Evolutionary conservation across 257 asterid genomes (phyloP).

Genomic region (Scutellaria galericulata): DNA sequence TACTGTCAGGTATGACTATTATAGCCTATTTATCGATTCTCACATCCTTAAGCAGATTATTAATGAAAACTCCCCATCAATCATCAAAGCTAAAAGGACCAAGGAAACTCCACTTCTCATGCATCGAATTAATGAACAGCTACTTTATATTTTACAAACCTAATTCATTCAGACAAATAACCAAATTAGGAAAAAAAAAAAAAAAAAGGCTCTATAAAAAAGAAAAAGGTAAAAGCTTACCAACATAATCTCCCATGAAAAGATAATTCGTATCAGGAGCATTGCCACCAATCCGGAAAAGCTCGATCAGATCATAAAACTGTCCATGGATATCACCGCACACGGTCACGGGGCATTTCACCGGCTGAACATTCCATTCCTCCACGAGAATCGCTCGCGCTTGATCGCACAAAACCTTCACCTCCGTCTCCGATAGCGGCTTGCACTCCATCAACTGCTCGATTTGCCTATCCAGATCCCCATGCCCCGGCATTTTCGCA

Average conservation of each 20-base stretch:
- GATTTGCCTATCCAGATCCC: slow-evolving; percentile 90
- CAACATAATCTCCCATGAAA: slow-evolving; percentile 95
- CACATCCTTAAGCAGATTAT: background rate
- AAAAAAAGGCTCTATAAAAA: slow-evolving; percentile 13
- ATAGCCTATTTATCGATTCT: slow-evolving; percentile 9
- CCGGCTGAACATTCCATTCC: slow-evolving; percentile 96
- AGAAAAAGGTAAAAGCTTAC: slow-evolving; percentile 49
- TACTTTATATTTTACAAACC: slow-evolving; percentile 9
- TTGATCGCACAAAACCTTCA: slow-evolving; percentile 78
- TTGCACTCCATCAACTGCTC: slow-evolving; percentile 94
- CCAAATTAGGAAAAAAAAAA: background rate
- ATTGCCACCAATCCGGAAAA: slow-evolving; percentile 83
- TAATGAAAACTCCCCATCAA: slow-evolving; percentile 11
- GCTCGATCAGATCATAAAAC: slow-evolving; percentile 90
- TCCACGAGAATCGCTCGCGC: slow-evolving; percentile 85
- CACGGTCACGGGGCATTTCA: slow-evolving; percentile 91
- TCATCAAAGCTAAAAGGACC: slow-evolving; percentile 14
- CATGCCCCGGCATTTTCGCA: slow-evolving; percentile 75
- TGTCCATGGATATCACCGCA: slow-evolving; percentile 95
- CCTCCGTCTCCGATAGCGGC: slow-evolving; percentile 80
- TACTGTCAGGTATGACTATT: background rate
- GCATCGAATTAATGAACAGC: slow-evolving; percentile 5
- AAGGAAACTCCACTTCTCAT: slow-evolving; percentile 15
- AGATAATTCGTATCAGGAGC: slow-evolving; percentile 91
- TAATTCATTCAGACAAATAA: slow-evolving; percentile 9